Conservation (phyloP, 805 yeast species). For the Candida methanosorbosa region DNA sequence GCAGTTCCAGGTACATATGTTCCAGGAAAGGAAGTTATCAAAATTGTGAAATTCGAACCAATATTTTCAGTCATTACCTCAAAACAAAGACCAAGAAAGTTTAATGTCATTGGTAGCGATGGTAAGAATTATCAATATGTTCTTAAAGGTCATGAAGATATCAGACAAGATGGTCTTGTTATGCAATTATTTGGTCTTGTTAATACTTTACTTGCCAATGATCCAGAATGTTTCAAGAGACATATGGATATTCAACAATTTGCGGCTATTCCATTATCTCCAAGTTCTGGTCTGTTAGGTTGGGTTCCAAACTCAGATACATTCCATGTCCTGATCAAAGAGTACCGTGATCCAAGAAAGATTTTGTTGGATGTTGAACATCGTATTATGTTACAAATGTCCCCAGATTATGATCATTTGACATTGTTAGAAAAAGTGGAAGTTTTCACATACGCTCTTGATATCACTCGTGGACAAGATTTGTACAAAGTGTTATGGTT, state of each 20-base stretch:
- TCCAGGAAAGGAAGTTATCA: conserved; percentile 71
- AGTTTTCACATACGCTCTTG: conserved; percentile 91
- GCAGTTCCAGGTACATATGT: conserved; percentile 93
- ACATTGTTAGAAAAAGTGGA: conserved; percentile 90
- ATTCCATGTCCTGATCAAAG: conserved; percentile 85
- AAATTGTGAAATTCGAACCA: conserved; percentile 72
- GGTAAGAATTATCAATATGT: conserved; percentile 81
- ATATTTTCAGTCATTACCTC: conserved; percentile 82
- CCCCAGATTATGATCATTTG: conserved; percentile 88
- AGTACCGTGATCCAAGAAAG: conserved; percentile 86
- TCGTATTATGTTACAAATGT: conserved; percentile 94
- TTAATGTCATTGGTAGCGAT: conserved; percentile 76
- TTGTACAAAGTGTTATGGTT: conserved; percentile 93
- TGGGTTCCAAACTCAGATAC: conserved; percentile 99
- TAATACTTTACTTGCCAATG: conserved; percentile 79
- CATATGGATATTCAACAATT: conserved; percentile 88
- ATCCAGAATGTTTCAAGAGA: conserved; percentile 92
- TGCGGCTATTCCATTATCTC: conserved; percentile 93
- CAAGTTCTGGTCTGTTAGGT: conserved; percentile 91
- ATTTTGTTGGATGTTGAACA: conserved; percentile 88
- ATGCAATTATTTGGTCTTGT: conserved; percentile 97
- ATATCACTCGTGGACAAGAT: conserved; percentile 94
- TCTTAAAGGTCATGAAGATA: conserved; percentile 95
- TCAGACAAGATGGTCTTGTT: conserved; percentile 92
- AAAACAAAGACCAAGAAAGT: conserved; percentile 89